Evolutionary conservation across 2,329 filamentous ascomycete genomes (phyloP).

Genomic region (Fusarium sp.): DNA sequence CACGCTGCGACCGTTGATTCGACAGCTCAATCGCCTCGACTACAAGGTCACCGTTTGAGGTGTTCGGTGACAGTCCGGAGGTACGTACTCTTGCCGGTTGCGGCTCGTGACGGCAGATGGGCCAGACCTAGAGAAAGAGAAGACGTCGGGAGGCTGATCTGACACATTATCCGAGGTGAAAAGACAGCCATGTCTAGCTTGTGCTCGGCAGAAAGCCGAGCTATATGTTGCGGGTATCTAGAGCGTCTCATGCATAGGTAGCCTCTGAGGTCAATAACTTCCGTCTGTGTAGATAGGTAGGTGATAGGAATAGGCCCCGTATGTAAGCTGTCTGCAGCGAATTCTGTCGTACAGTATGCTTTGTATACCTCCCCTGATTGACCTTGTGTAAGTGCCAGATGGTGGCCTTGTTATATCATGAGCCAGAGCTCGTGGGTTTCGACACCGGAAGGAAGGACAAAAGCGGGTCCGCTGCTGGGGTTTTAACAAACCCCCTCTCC

Average conservation of each 20-base stretch:
- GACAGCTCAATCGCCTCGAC: conserved; percentile 4
- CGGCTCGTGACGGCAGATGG: conserved; percentile 32
- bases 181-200: conserved; percentile 5
- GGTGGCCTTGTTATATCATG: too few relatives aligned
- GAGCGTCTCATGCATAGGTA: background rate
- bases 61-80: conserved; percentile 43
- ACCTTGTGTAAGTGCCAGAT: too few relatives aligned
- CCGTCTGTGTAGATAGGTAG: too few relatives aligned
- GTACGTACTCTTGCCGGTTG: conserved; percentile 36
- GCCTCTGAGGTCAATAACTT: too few relatives aligned
- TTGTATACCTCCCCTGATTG: too few relatives aligned
- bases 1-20: conserved; percentile 21
- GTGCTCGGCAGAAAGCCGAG: conserved; percentile 38
- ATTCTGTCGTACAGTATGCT: background rate
- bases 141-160: conserved; percentile 19
- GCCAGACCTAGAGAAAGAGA: background rate
- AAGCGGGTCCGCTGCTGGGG: conserved; percentile 20
- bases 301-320: background rate
- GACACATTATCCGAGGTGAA: conserved; percentile 35
- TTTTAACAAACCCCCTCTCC: background rate
- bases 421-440: conserved; percentile 13
- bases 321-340: too few relatives aligned
- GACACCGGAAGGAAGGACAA: conserved; percentile 8
- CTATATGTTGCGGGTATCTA: conserved; percentile 3
- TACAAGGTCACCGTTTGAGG: conserved; percentile 16